Evolutionary conservation across 805 yeast species (phyloP).

Genomic region (Blastobotrys parvus): DNA sequence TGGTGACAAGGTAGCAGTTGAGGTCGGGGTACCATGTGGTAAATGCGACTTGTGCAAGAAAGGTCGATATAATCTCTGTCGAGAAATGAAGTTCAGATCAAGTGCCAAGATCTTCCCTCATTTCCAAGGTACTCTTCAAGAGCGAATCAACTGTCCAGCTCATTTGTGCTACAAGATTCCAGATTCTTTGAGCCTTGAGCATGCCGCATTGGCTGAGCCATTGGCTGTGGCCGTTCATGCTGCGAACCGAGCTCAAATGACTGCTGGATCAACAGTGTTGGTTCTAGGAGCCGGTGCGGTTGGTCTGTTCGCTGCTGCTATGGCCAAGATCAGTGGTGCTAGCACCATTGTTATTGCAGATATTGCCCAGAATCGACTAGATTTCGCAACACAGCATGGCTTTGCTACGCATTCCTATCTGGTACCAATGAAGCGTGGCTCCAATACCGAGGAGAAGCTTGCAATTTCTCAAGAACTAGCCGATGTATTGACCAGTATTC

Average conservation of each 20-base stretch:
- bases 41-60: slow-evolving; percentile 64
- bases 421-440: slow-evolving; percentile 45
- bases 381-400: slow-evolving; percentile 58
- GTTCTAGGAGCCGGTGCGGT: slow-evolving; percentile 90
- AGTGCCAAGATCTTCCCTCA: slow-evolving; percentile 79
- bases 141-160: slow-evolving; percentile 66
- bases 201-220: slow-evolving; percentile 87
- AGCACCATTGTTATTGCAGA: slow-evolving; percentile 61
- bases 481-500: slow-evolving; percentile 22
- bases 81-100: slow-evolving; percentile 64
- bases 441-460: slow-evolving; percentile 37
- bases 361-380: slow-evolving; percentile 56
- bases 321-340: slow-evolving; percentile 71
- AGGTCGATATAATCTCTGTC: slow-evolving; percentile 78
- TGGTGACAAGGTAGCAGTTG: slow-evolving; percentile 84
- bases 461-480: slow-evolving; percentile 31
- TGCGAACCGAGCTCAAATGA: slow-evolving; percentile 49
- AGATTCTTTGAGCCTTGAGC: slow-evolving; percentile 65
- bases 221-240: slow-evolving; percentile 83
- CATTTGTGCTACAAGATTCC: slow-evolving; percentile 78
- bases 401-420: slow-evolving; percentile 41
- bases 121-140: slow-evolving; percentile 69
- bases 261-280: slow-evolving; percentile 61
- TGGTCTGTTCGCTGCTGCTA: slow-evolving; percentile 67
- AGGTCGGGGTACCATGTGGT: slow-evolving; percentile 70